These are phyloP conservation scores for Xylariaceae sp. DNA, from an alignment of 2,329 filamentous ascomycete genomes.

Conservation along the genomic window DNA sequence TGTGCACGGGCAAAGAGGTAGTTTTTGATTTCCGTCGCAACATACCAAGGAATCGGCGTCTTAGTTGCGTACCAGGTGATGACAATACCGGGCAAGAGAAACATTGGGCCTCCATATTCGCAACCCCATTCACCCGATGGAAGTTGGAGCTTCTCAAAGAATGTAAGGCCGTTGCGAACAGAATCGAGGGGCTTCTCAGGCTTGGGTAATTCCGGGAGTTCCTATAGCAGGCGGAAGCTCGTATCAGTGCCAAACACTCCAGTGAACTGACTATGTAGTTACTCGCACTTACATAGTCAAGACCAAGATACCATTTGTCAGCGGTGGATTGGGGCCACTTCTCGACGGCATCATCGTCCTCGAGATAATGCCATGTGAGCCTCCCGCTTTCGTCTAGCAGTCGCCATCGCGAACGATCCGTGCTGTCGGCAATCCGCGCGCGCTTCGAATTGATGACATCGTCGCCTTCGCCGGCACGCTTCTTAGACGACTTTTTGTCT, in stretches of 20 bases:
- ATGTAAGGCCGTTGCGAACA: slow-evolving; percentile 75
- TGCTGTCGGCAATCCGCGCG: slow-evolving; percentile 51
- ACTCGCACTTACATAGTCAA: slow-evolving; percentile 61
- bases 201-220: slow-evolving; percentile 64
- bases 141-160: slow-evolving; percentile 86
- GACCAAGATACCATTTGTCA: slow-evolving; percentile 83
- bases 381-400: slow-evolving; percentile 75
- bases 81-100: slow-evolving; percentile 79
- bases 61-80: slow-evolving; percentile 85
- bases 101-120: slow-evolving; percentile 97
- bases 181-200: slow-evolving; percentile 70
- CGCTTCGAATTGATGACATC: slow-evolving; percentile 37
- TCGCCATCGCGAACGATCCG: slow-evolving; percentile 79
- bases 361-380: slow-evolving; percentile 92
- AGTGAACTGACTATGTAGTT: background rate
- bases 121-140: slow-evolving; percentile 91
- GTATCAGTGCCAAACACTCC: slow-evolving; percentile 5
- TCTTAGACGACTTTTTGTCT: slow-evolving; percentile 29
- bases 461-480: slow-evolving; percentile 39
- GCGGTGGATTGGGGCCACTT: slow-evolving; percentile 80
- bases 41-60: slow-evolving; percentile 74
- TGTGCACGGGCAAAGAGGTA: slow-evolving; percentile 85
- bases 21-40: slow-evolving; percentile 83
- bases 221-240: slow-evolving; percentile 43
- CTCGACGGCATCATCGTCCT: slow-evolving; percentile 62